phyloP scores from a whole-genome alignment of 495 filamentous ascomycete genomes.

The Tuber indicum region DNA sequence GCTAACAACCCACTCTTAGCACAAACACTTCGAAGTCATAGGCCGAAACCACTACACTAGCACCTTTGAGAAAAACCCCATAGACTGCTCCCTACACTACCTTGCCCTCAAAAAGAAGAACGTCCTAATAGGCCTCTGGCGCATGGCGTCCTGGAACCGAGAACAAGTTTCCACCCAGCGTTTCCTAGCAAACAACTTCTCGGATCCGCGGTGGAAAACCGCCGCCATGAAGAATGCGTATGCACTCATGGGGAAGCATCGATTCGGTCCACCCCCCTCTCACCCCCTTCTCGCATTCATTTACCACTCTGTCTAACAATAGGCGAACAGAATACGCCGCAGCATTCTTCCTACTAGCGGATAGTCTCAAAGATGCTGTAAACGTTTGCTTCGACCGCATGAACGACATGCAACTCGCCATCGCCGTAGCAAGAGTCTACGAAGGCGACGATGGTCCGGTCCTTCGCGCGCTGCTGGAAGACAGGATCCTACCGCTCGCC shows the following conservation, averaged over 20 bases:
- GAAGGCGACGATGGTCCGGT: constrained; percentile 78
- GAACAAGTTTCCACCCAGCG: constrained; percentile 73
- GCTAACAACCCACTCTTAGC: not conserved
- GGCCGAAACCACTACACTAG: constrained; percentile 91
- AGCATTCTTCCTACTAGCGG: constrained; percentile 89
- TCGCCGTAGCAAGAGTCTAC: constrained; percentile 80
- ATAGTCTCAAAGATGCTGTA: constrained; percentile 74
- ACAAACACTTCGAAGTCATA: constrained; percentile 82
- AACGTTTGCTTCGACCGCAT: constrained; percentile 78
- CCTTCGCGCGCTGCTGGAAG: constrained; percentile 65
- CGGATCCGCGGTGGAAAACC: constrained; percentile 76
- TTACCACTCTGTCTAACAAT: constrained; percentile 6
- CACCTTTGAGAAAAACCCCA: constrained; percentile 77
- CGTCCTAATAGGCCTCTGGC: constrained; percentile 86
- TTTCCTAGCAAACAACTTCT: constrained; percentile 81
- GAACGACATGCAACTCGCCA: constrained; percentile 81
- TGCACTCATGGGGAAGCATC: constrained; percentile 82
- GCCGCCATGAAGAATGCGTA: constrained; percentile 95
- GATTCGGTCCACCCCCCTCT: constrained; percentile 59
- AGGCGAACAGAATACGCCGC: constrained; percentile 73
- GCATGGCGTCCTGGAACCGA: constrained; percentile 84
- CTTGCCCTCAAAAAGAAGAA: constrained; percentile 86
- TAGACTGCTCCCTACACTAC: constrained; percentile 91
- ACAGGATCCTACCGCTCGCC: constrained; percentile 71
- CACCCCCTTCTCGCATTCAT: constrained; percentile 16